These are phyloP conservation scores for Hirsutella rhossiliensis DNA, from an alignment of 2,329 filamentous ascomycete species.

Conservation along the genomic window DNA sequence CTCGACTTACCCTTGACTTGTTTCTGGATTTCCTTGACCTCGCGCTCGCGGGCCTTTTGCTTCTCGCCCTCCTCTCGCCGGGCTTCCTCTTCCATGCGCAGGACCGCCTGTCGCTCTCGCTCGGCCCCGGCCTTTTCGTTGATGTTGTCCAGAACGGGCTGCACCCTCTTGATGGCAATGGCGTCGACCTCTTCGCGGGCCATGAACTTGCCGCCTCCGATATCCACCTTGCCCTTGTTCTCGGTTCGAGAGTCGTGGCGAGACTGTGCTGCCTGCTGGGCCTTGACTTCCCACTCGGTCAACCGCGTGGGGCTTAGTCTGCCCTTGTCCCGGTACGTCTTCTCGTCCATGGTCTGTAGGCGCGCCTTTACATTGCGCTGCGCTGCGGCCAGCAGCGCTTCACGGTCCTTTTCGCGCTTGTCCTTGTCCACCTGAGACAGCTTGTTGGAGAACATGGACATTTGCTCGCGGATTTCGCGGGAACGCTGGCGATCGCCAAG, in stretches of 20 bases:
- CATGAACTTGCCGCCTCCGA: constrained; percentile 74
- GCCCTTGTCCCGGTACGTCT: constrained; percentile 65
- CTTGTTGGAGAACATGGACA: constrained; percentile 62
- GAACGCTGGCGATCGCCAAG: constrained; percentile 57
- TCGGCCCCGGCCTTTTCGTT: constrained; percentile 64
- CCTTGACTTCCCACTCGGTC: constrained; percentile 70
- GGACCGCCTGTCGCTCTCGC: constrained; percentile 53
- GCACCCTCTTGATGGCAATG: constrained; percentile 64
- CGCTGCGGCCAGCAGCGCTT: constrained; percentile 63
- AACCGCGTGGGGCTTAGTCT: constrained; percentile 56
- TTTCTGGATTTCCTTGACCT: constrained; percentile 39
- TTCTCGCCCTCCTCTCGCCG: constrained; percentile 37
- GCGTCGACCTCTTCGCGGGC: constrained; percentile 66
- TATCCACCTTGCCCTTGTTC: constrained; percentile 45
- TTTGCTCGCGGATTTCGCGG: constrained; percentile 62
- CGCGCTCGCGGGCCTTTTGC: constrained; percentile 37
- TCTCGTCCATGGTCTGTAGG: constrained; percentile 71
- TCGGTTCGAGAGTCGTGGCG: constrained; percentile 49
- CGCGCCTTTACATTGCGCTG: constrained; percentile 75
- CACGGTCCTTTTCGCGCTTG: constrained; percentile 65
- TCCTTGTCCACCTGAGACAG: constrained; percentile 57
- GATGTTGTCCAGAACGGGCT: constrained; percentile 78
- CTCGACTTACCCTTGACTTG: constrained; percentile 42
- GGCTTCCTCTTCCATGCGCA: constrained; percentile 47
- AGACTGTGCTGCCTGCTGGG: constrained; percentile 54